Percentiles rank a stretch among this genome's conserved stretches.
Evolutionary conservation across 345 rosid genomes (phyloP).

Genomic region (Gossypioides kirkii): DNA sequence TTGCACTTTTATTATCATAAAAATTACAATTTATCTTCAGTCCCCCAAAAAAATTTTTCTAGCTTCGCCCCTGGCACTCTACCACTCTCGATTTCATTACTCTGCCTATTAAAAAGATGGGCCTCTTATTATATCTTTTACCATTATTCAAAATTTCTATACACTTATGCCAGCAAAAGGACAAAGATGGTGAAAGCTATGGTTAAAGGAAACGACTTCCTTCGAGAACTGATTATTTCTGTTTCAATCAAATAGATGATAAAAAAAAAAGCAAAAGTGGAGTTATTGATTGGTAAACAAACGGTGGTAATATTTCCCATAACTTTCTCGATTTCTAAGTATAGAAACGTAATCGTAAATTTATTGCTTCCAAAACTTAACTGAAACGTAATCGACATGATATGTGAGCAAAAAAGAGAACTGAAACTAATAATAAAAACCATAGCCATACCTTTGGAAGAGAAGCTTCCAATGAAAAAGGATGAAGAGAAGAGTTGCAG

Average conservation of each 20-base stretch:
- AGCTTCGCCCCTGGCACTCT: no score
- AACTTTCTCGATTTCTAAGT: not conserved
- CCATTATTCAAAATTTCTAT: not conserved
- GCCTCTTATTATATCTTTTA: not conserved
- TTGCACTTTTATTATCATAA: no score
- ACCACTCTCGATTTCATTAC: not conserved
- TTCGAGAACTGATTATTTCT: not conserved
- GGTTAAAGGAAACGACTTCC: not conserved
- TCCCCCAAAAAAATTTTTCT: no score
- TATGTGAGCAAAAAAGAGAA: not conserved
- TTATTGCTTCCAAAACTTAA: not conserved
- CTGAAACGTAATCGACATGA: not conserved
- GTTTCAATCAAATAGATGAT: not conserved
- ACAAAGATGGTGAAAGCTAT: not conserved
- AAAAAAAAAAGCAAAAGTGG: not conserved
- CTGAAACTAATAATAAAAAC: not conserved
- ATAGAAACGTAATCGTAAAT: not conserved
- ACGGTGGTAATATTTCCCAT: not conserved
- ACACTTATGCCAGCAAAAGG: not conserved
- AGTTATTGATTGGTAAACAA: not conserved
- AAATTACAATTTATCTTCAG: no score
- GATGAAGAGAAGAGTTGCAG: constrained; percentile 4
- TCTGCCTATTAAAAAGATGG: no score
- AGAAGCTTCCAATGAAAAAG: not conserved
- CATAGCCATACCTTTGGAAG: not conserved